Evolutionary conservation across 352 stramenopile genomes (phyloP).

Genomic region (Globisporangium viniferum): DNA sequence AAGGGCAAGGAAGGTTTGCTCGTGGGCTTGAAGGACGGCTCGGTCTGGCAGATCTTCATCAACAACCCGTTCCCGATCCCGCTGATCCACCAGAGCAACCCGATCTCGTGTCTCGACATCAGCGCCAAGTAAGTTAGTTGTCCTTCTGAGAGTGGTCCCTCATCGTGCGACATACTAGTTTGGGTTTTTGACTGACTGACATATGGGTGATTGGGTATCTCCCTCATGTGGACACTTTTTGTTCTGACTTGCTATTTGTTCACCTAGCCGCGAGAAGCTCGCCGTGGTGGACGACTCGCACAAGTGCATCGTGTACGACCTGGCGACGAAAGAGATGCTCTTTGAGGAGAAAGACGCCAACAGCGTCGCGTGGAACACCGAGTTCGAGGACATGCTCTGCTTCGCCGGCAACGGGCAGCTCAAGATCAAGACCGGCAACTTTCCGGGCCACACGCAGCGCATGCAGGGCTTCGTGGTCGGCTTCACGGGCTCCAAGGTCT

Average conservation of each 20-base stretch:
- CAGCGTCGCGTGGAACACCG: constrained; percentile 93
- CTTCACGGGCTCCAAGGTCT: constrained; percentile 92
- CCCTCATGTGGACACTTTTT: constrained; percentile 6
- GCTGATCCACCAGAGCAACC: constrained; percentile 82
- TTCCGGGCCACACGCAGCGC: constrained; percentile 86
- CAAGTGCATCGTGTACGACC: constrained; percentile 89
- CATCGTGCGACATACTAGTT: neutral
- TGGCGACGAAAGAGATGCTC: constrained; percentile 87
- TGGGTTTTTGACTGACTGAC: neutral
- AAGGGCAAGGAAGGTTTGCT: constrained; percentile 88
- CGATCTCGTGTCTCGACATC: constrained; percentile 89
- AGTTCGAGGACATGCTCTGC: constrained; percentile 94
- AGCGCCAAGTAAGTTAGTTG: constrained; percentile 67
- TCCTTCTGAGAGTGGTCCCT: neutral
- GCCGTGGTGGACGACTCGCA: constrained; percentile 90
- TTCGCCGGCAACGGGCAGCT: constrained; percentile 87
- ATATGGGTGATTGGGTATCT: neutral
- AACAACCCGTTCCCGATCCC: constrained; percentile 94
- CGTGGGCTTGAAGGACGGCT: constrained; percentile 90
- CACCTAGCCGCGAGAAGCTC: constrained; percentile 75
- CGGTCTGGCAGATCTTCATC: constrained; percentile 92
- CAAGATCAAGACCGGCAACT: constrained; percentile 89
- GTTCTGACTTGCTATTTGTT: neutral
- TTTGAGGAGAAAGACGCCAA: constrained; percentile 86
- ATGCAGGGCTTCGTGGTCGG: constrained; percentile 92